These are phyloP conservation scores for Extremus antarcticus DNA, from an alignment of 495 filamentous ascomycete genomes.

Conservation along the genomic window DNA sequence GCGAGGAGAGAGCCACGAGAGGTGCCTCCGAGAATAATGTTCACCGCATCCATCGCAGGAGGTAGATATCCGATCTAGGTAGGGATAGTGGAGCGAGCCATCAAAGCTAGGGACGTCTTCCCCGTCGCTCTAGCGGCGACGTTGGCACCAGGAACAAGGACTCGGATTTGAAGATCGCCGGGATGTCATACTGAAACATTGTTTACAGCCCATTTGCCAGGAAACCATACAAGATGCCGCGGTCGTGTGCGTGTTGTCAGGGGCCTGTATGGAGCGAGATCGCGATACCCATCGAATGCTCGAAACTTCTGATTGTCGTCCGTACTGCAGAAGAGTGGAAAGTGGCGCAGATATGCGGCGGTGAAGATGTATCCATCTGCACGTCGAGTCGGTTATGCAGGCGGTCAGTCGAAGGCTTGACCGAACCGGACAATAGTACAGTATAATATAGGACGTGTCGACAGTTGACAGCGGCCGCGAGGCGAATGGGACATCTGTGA, in stretches of 20 bases:
- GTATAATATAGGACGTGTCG: not conserved
- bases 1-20: too few relatives aligned
- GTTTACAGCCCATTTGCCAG: not conserved
- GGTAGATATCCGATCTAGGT: too few relatives aligned
- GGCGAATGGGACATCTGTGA: not conserved
- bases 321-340: not conserved
- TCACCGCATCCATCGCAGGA: too few relatives aligned
- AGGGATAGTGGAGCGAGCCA: too few relatives aligned
- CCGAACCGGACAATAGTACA: not conserved
- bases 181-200: not conserved
- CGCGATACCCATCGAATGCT: too few relatives aligned
- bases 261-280: too few relatives aligned
- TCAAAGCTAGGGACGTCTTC: not conserved
- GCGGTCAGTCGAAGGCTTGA: not conserved
- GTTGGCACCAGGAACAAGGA: conserved; percentile 6
- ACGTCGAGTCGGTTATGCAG: not conserved
- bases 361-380: not conserved
- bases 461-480: too few relatives aligned
- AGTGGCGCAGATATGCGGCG: not conserved
- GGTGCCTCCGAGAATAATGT: too few relatives aligned
- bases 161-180: not conserved
- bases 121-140: conserved; percentile 4
- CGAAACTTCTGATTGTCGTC: too few relatives aligned
- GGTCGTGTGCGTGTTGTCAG: too few relatives aligned
- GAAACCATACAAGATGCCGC: too few relatives aligned